Conservation (phyloP, 2,329 filamentous ascomycete species). For the Phialocephala subalpina region DNA sequence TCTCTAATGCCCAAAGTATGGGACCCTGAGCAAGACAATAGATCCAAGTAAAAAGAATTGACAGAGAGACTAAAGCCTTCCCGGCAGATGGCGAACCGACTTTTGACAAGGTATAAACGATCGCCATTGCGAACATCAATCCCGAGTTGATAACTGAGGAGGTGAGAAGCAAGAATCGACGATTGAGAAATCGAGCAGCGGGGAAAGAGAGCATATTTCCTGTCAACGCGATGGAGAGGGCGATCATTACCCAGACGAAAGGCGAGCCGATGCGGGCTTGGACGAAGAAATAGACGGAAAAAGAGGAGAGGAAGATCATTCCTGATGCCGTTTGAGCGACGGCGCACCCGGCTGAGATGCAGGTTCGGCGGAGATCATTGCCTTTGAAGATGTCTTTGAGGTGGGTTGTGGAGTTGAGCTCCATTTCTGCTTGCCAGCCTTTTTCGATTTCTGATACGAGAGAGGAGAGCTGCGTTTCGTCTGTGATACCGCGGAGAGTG, state of each 20-base stretch:
- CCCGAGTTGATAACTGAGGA: neutral
- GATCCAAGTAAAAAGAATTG: slow-evolving; percentile 17
- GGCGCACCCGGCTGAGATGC: neutral
- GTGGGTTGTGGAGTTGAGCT: neutral
- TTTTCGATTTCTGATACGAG: slow-evolving; percentile 9
- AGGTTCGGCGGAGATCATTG: neutral
- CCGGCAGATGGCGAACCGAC: neutral
- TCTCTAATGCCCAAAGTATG: slow-evolving; percentile 11
- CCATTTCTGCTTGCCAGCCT: slow-evolving; percentile 13
- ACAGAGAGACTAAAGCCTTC: slow-evolving; percentile 13
- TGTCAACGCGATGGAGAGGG: slow-evolving; percentile 16
- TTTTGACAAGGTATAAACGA: neutral
- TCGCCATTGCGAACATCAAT: slow-evolving; percentile 1
- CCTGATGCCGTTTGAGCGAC: slow-evolving; percentile 9
- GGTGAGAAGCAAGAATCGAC: neutral
- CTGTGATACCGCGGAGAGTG: neutral
- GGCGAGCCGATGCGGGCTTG: slow-evolving; percentile 16
- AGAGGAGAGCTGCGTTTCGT: neutral
- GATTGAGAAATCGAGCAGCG: slow-evolving; percentile 5
- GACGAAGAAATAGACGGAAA: slow-evolving; percentile 24
- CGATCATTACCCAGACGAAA: slow-evolving; percentile 22
- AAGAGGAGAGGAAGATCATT: slow-evolving; percentile 16
- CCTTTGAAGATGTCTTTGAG: slow-evolving; percentile 19
- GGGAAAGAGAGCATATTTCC: slow-evolving; percentile 18
- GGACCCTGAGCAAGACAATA: slow-evolving; percentile 13